Base-by-base conservation (phyloP, 768 basidiomycete species). In the Pleurotus djamor region DNA sequence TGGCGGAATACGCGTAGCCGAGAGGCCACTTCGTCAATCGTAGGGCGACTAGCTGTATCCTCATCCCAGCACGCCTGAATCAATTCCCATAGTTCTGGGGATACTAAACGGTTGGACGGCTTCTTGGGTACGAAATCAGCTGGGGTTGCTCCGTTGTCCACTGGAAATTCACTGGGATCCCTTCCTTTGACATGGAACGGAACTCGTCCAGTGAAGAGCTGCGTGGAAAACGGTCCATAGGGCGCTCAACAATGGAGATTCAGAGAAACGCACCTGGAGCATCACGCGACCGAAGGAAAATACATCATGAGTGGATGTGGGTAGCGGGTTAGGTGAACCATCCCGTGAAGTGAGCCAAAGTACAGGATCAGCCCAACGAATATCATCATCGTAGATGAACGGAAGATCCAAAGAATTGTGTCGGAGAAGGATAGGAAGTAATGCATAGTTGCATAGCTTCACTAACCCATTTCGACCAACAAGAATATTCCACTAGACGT, bases 261-360 rank as follows among this genome's bases (percentile, higher is more conserved):
- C 36, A 54, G 43, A 57, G 21, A 28, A 28, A 28, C 35, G 13
- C 16, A 62, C 64, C 56, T 64, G 61, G 44, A 58, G 48, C 57
- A 64, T 38, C 5, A 64, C 59, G 3, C 64, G 33, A 12, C 64
- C 64, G 52, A 62, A 64, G 13, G 64, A 48, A 37, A 63, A 64
- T 28, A 64, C 47, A 59, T 64, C 64, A 38, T n/a, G 60, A 12
- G 52, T 37, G 37, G 5, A 54, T 12, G 35, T 54, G 16, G 36
- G 14, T 2, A n/a, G 35, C 17, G 45, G 45, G 10, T 12, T 14
- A 12, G n/a, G 13, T 7, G 34, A 37, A 35, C 35, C 52, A 6
- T 7, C 52, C 10, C n/a, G 35, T 9, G 36, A 3, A 9, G 17
- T 9, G 16, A 54, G 43, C 51, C 52, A 52, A 5, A 64, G 55